Conservation (phyloP, 768 basidiomycete genomes). For the Dictyophora rubrovolvata region DNA sequence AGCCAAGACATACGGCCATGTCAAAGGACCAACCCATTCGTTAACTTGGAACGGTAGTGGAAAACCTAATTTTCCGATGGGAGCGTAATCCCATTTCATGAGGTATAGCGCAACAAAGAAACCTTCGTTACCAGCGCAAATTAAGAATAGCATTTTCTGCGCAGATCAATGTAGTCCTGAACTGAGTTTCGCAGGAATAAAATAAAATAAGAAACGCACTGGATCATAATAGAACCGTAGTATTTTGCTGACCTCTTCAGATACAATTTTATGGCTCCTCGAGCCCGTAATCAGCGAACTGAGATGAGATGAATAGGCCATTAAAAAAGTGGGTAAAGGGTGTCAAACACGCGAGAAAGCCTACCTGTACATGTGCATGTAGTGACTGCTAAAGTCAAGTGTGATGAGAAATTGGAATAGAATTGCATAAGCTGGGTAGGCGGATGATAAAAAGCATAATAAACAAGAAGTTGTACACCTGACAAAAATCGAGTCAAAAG, state of each 20-base stretch:
- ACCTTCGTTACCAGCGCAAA: conserved; percentile 92
- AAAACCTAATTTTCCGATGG: conserved; percentile 38
- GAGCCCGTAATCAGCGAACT: conserved; percentile 95
- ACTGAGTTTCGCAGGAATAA: neutral
- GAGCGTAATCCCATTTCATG: conserved; percentile 70
- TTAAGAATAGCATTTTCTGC: conserved; percentile 78
- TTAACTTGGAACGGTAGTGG: conserved; percentile 12
- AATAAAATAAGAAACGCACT: conserved; percentile 35
- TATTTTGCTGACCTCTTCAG: conserved; percentile 85
- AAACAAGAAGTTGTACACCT: conserved; percentile 96
- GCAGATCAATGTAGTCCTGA: neutral
- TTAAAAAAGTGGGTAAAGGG: neutral
- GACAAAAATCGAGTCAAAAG: neutral
- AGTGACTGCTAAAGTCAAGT: conserved; percentile 95
- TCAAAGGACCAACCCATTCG: conserved; percentile 32
- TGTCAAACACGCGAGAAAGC: conserved; percentile 1
- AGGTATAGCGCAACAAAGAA: conserved; percentile 95
- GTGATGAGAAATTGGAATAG: conserved; percentile 93
- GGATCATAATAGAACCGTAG: conserved; percentile 91
- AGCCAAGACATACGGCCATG: conserved; percentile 73
- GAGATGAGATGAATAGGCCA: neutral
- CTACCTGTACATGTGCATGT: conserved; percentile 99
- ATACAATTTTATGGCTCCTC: conserved; percentile 85
- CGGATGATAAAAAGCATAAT: conserved; percentile 85
- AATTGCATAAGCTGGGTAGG: conserved; percentile 77